Conservation (phyloP, 352 stramenopile genomes). For the Phytophthora parvispora region DNA sequence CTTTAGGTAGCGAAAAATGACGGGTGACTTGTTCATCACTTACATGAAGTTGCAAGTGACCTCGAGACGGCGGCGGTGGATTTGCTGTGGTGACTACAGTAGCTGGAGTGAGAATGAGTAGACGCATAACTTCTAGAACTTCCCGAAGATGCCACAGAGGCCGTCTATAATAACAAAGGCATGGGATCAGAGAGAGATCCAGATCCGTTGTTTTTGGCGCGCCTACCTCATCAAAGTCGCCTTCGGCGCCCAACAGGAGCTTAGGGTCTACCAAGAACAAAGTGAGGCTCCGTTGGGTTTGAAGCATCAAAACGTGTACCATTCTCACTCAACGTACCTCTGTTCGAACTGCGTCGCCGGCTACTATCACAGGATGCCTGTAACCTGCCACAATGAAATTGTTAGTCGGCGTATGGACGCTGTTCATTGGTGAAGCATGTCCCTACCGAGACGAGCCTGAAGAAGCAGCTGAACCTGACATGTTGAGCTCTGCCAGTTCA, state of each 20-base stretch:
- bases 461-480: too few relatives aligned
- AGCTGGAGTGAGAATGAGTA: constrained; percentile 7
- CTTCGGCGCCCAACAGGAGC: constrained; percentile 11
- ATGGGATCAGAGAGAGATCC: not conserved
- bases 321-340: too few relatives aligned
- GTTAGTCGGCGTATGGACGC: too few relatives aligned
- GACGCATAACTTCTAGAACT: constrained; percentile 17
- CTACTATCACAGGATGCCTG: too few relatives aligned
- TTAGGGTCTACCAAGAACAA: constrained; percentile 8
- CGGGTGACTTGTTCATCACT: too few relatives aligned
- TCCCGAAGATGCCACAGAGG: constrained; percentile 20
- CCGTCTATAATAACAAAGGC: constrained; percentile 18
- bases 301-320: too few relatives aligned
- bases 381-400: too few relatives aligned
- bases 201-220: not conserved
- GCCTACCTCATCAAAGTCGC: constrained; percentile 14
- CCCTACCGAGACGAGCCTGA: too few relatives aligned
- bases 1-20: not conserved
- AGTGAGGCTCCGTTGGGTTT: too few relatives aligned
- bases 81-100: not conserved
- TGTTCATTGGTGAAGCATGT: too few relatives aligned
- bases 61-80: not conserved
- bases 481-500: too few relatives aligned
- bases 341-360: too few relatives aligned
- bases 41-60: constrained; percentile 56